Conservation (phyloP, 1,139 yeast species). For the Petasospora rhodanensis region DNA sequence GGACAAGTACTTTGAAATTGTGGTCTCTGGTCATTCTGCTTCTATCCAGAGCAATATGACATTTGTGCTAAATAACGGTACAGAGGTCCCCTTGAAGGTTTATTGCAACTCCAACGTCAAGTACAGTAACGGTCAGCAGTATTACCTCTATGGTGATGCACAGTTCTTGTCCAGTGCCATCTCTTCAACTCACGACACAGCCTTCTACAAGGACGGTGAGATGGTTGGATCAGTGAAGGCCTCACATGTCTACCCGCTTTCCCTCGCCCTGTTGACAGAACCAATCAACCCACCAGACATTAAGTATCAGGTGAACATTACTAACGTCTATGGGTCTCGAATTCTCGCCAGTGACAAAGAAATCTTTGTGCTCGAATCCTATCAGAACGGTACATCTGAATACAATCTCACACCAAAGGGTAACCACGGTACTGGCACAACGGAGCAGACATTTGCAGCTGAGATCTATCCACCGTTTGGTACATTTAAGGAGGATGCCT, state of each 20-base stretch:
- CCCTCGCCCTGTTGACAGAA: slow-evolving; percentile 10
- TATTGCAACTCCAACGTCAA: slow-evolving; percentile 12
- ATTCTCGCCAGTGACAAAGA: slow-evolving; percentile 15
- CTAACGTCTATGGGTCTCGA: slow-evolving; percentile 19
- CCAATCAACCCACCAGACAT: slow-evolving; percentile 16
- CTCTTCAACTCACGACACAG: slow-evolving; percentile 11
- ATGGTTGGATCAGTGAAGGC: slow-evolving; percentile 8
- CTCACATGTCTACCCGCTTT: slow-evolving; percentile 18
- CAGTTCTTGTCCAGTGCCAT: slow-evolving; percentile 17
- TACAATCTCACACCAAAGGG: slow-evolving; percentile 44
- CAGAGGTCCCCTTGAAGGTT: slow-evolving; percentile 16
- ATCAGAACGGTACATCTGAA: slow-evolving; percentile 45
- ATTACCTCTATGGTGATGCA: slow-evolving; percentile 18
- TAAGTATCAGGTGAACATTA: slow-evolving; percentile 17
- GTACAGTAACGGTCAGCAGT: slow-evolving; percentile 18
- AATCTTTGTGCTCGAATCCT: slow-evolving; percentile 26
- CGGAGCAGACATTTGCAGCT: slow-evolving; percentile 34
- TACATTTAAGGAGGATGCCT: slow-evolving; percentile 33
- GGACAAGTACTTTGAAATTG: slow-evolving; percentile 19
- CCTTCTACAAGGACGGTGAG: slow-evolving; percentile 7
- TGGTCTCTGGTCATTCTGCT: slow-evolving; percentile 10
- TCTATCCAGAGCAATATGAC: slow-evolving; percentile 15
- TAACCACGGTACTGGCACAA: slow-evolving; percentile 47
- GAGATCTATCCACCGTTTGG: slow-evolving; percentile 28
- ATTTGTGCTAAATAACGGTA: slow-evolving; percentile 19